phyloP scores from a whole-genome alignment of 1,284 basidiomycete genomes.

The Sanghuangporus baumii region DNA sequence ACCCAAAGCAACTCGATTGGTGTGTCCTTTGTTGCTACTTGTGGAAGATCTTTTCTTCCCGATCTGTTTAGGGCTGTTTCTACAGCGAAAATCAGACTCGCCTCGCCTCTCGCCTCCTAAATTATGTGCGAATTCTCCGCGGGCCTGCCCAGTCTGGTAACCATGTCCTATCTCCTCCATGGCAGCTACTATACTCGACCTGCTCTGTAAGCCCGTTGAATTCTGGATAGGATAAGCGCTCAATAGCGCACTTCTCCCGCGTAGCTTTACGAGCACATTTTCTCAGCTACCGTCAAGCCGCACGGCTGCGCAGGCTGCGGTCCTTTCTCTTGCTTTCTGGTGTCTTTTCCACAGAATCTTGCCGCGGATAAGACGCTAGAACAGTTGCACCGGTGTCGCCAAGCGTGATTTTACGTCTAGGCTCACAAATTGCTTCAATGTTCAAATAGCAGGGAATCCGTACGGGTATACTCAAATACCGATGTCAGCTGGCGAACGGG shows the following conservation, averaged over 20 bases:
- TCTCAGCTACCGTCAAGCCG: not conserved
- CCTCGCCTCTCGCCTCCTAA: not conserved
- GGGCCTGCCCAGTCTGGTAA: not conserved
- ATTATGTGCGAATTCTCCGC: constrained; percentile 1
- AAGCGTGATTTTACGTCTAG: not conserved
- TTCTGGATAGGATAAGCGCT: not conserved
- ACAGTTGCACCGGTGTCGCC: not conserved
- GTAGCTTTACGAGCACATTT: not conserved
- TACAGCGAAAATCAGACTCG: not conserved
- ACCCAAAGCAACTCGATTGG: not conserved
- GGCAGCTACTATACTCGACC: not conserved
- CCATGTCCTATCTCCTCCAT: constrained; percentile 2
- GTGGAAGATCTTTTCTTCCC: constrained; percentile 2
- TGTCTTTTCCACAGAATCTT: not conserved
- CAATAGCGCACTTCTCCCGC: constrained; percentile 5
- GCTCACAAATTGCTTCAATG: not conserved
- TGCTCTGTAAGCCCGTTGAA: not conserved
- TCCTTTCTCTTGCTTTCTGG: not conserved
- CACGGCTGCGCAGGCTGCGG: not conserved
- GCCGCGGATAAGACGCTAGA: not conserved
- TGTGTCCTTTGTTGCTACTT: not conserved
- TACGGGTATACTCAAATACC: not conserved
- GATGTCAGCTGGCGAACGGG: not conserved
- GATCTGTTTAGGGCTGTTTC: not conserved
- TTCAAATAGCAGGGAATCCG: not conserved